phyloP scores from a whole-genome alignment of 164 flowering plant genomes.

The Tetrastigma voinierianum region DNA sequence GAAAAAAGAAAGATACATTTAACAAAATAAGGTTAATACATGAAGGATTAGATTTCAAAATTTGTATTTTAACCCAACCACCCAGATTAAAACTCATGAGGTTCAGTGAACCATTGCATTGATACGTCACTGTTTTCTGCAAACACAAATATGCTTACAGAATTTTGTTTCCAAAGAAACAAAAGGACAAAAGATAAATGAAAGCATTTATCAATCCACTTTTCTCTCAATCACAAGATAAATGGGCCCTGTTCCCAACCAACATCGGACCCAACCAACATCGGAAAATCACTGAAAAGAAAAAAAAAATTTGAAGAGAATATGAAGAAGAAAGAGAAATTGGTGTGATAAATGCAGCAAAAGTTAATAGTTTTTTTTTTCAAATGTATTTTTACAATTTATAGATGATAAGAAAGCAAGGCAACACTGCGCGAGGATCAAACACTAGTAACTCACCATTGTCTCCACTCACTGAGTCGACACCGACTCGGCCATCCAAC shows the following conservation, averaged over 20 bases:
- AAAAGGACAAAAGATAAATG: not conserved
- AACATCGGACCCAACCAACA: no score
- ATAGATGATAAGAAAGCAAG: conserved; percentile 90
- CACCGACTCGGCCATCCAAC: conserved; percentile 47
- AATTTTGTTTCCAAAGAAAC: not conserved
- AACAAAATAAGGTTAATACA: no score
- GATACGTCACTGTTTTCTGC: not conserved
- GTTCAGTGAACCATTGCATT: not conserved
- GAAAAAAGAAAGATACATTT: no score
- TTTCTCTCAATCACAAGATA: conserved; percentile 9
- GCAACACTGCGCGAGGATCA: conserved; percentile 88
- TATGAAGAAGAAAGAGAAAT: conserved; percentile 13
- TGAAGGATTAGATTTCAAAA: no score
- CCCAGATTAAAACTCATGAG: no score
- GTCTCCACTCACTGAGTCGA: conserved; percentile 80
- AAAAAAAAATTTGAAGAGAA: conserved; percentile 26
- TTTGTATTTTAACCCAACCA: no score
- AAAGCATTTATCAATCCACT: conserved; percentile 28
- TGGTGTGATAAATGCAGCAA: conserved; percentile 2
- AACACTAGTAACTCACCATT: conserved; percentile 79
- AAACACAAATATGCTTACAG: not conserved
- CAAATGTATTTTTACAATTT: conserved; percentile 43
- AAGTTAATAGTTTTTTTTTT: conserved; percentile 1
- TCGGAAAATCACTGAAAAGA: not conserved
- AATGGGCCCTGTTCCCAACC: no score